phyloP scores from a whole-genome alignment of 139 green algal species.

The Axilococcus clingmanii region DNA sequence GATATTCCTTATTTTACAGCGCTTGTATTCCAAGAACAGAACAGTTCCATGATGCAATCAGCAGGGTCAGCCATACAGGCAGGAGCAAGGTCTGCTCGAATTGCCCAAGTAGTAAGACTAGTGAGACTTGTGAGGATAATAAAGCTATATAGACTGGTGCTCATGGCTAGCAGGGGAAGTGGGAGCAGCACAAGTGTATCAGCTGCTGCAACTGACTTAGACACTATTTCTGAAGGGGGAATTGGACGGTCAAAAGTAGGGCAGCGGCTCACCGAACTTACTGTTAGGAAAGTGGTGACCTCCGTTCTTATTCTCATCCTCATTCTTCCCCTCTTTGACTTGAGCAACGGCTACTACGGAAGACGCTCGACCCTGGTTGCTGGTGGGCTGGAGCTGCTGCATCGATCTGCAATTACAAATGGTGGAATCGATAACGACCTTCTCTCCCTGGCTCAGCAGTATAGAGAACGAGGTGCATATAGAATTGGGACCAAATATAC shows the following conservation, averaged over 20 bases:
- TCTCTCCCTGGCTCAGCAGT: slow-evolving; percentile 26
- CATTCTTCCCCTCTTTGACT: slow-evolving; percentile 71
- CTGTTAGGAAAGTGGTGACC: slow-evolving; percentile 58
- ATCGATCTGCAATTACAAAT: no score
- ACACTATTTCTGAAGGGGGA: slow-evolving; percentile 18
- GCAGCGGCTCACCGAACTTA: slow-evolving; percentile 83
- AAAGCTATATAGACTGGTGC: not conserved
- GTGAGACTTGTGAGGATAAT: not conserved
- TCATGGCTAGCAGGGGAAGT: not conserved
- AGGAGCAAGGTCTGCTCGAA: slow-evolving; percentile 9
- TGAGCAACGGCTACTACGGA: slow-evolving; percentile 56
- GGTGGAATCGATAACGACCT: slow-evolving; percentile 29
- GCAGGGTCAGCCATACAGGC: no score
- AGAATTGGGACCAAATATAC: slow-evolving; percentile 29
- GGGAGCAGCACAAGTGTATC: slow-evolving; percentile 2
- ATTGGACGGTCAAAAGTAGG: slow-evolving; percentile 56
- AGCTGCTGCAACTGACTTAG: slow-evolving; percentile 8
- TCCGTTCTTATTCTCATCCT: slow-evolving; percentile 79
- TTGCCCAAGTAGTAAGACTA: slow-evolving; percentile 11
- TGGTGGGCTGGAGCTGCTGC: slow-evolving; percentile 68
- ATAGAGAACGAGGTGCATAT: slow-evolving; percentile 39
- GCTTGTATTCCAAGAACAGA: slow-evolving; percentile 3
- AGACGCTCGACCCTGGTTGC: slow-evolving; percentile 34
- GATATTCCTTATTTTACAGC: slow-evolving; percentile 52
- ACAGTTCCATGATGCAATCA: slow-evolving; percentile 2